Conservation (phyloP, 2,329 filamentous ascomycete species). For the Ophiostoma triangulosporum region DNA sequence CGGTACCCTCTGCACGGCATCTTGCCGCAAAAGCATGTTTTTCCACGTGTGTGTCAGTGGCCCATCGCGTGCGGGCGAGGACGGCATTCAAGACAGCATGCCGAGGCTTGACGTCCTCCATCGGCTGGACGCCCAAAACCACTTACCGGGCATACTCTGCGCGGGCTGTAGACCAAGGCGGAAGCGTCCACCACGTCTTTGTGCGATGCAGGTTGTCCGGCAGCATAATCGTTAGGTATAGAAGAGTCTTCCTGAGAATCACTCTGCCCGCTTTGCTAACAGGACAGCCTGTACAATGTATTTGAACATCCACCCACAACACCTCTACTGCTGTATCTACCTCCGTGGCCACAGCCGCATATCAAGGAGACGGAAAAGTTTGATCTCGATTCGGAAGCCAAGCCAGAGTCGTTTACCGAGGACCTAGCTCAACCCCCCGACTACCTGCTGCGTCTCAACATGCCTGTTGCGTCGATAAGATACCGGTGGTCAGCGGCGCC, state of each 20-base stretch:
- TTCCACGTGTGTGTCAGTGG: no score
- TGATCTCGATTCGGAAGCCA: background rate
- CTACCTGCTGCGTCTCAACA: constrained; percentile 24
- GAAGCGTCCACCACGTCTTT: constrained; percentile 26
- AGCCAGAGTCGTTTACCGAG: background rate
- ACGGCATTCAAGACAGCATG: no score
- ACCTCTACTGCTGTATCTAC: constrained; percentile 43
- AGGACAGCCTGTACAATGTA: constrained; percentile 35
- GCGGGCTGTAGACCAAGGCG: background rate
- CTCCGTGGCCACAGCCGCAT: constrained; percentile 27
- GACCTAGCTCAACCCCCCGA: constrained; percentile 22
- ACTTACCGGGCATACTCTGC: background rate
- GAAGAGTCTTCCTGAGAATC: constrained; percentile 12
- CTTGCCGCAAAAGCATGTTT: no score
- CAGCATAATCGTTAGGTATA: constrained; percentile 36
- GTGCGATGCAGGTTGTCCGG: constrained; percentile 37
- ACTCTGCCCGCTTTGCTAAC: background rate
- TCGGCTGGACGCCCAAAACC: no score
- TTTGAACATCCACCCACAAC: constrained; percentile 21
- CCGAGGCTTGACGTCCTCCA: no score
- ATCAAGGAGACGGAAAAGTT: constrained; percentile 6
- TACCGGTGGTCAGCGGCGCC: constrained; percentile 37
- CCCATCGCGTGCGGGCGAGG: no score
- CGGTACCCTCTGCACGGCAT: no score
- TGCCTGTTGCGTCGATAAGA: constrained; percentile 41